phyloP scores from a whole-genome alignment of 192 early-diverging fungal genomes.

The Gorgonomyces haynaldii region DNA sequence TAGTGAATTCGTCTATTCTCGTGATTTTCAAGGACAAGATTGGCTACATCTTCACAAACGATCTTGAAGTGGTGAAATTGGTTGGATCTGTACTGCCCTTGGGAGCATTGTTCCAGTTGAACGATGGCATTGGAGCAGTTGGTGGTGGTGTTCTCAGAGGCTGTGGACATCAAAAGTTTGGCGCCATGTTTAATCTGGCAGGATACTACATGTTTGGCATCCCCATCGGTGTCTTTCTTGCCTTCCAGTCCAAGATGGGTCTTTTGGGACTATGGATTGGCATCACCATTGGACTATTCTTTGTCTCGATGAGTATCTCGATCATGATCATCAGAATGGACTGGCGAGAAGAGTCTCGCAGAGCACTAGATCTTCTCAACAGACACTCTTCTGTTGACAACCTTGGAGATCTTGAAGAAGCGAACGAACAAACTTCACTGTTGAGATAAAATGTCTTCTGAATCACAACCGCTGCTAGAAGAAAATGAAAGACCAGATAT shows the following conservation, averaged over 20 bases:
- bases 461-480: too few species aligned
- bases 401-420: background rate
- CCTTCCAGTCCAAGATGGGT: slow-evolving; percentile 18
- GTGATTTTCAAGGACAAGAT: slow-evolving; percentile 34
- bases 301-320: slow-evolving; percentile 24
- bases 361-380: background rate
- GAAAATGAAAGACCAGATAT: too few species aligned
- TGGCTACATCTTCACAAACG: slow-evolving; percentile 57
- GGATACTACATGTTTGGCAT: slow-evolving; percentile 60
- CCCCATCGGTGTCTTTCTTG: slow-evolving; percentile 40
- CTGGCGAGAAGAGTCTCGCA: slow-evolving; percentile 14
- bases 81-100: slow-evolving; percentile 68
- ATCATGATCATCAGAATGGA: slow-evolving; percentile 20
- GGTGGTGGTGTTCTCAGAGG: slow-evolving; percentile 60
- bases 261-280: slow-evolving; percentile 35
- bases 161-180: slow-evolving; percentile 62
- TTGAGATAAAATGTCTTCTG: too few species aligned
- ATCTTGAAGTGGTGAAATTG: slow-evolving; percentile 52
- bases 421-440: too few species aligned
- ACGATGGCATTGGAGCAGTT: slow-evolving; percentile 32
- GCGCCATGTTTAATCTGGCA: slow-evolving; percentile 27
- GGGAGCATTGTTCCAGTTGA: slow-evolving; percentile 46
- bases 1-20: slow-evolving; percentile 39
- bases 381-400: background rate
- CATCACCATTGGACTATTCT: slow-evolving; percentile 35